Percentiles rank a stretch among this genome's conserved stretches.
Evolutionary conservation across 345 rosid genomes (phyloP).

Genomic region (Brassica incana): DNA sequence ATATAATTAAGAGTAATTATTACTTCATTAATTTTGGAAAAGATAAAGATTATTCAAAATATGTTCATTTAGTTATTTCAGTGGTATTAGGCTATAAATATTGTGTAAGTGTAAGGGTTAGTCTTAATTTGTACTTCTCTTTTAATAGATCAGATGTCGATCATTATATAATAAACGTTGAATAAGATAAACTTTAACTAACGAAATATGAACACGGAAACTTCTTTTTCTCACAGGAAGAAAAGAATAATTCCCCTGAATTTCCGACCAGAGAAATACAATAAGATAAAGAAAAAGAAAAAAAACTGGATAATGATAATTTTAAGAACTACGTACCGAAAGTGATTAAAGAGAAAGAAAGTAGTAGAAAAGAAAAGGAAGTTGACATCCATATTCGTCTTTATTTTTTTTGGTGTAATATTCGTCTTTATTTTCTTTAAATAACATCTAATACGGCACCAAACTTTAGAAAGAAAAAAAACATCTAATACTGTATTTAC

Average conservation of each 20-base stretch:
- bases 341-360: constrained; percentile 24
- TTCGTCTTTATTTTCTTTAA: not conserved
- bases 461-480: too few species aligned
- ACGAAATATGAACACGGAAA: constrained; percentile 37
- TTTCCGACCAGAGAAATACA: constrained; percentile 30
- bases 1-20: too few species aligned
- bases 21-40: too few species aligned
- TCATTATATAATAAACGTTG: not conserved
- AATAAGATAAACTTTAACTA: not conserved
- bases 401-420: not conserved
- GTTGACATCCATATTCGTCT: not conserved
- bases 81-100: too few species aligned
- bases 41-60: too few species aligned
- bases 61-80: too few species aligned
- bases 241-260: constrained; percentile 23
- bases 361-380: constrained; percentile 17
- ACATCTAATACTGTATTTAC: too few species aligned
- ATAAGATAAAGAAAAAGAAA: constrained; percentile 2
- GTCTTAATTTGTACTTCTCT: too few species aligned
- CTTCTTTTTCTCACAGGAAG: constrained; percentile 21
- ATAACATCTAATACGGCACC: not conserved
- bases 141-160: too few species aligned
- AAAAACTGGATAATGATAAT: constrained; percentile 24
- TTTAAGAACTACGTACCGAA: constrained; percentile 29
- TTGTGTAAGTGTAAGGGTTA: too few species aligned